Conservation (phyloP, 441 rosid species). For the Erodium trifolium region DNA sequence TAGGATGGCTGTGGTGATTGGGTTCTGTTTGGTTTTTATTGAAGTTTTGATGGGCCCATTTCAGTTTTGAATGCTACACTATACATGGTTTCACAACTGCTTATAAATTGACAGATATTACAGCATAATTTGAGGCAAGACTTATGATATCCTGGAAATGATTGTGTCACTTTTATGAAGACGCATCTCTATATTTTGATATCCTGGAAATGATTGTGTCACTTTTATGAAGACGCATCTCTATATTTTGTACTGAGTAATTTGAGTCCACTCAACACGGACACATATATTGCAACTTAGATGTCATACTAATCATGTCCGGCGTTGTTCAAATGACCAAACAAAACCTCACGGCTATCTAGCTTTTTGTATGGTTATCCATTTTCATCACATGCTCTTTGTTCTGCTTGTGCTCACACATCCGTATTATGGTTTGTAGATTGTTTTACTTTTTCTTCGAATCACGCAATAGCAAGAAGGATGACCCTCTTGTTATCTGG, state of each 20-base stretch:
- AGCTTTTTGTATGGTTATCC: background rate
- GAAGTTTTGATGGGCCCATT: background rate
- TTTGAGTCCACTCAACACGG: too few species aligned
- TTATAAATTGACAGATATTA: background rate
- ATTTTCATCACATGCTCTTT: background rate
- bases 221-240: too few species aligned
- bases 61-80: background rate
- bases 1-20: background rate
- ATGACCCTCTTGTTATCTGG: background rate
- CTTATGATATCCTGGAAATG: too few species aligned
- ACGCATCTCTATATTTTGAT: background rate
- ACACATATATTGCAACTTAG: too few species aligned
- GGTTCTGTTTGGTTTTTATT: background rate
- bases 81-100: background rate
- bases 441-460: slow-evolving; percentile 94
- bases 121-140: too few species aligned
- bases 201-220: too few species aligned
- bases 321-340: background rate
- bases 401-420: background rate
- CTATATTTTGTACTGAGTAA: background rate
- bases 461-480: slow-evolving; percentile 60
- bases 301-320: background rate
- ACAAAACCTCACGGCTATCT: background rate
- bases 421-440: slow-evolving; percentile 34
- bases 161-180: too few species aligned